Conservation (phyloP, 164 flowering plant genomes). For the Aristolochia contorta region DNA sequence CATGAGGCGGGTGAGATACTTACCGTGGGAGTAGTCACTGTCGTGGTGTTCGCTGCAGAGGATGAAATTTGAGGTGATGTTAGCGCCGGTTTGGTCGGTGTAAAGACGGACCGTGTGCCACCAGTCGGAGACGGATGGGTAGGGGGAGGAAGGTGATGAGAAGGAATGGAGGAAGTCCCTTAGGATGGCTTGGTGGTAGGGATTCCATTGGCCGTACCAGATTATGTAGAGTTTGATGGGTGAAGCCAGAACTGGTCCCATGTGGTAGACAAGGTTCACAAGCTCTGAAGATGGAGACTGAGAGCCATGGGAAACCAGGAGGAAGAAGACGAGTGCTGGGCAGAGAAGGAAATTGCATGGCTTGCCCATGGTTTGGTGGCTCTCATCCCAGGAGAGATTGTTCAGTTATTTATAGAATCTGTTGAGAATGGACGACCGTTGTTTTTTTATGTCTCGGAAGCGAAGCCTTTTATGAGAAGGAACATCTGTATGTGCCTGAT, state of each 20-base stretch:
- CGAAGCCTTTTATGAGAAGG: too few relatives aligned
- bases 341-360: conserved; percentile 5
- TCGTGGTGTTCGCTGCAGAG: conserved; percentile 40
- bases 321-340: conserved; percentile 11
- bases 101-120: conserved; percentile 56
- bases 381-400: too few relatives aligned
- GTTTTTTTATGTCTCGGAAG: too few relatives aligned
- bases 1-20: conserved; percentile 32
- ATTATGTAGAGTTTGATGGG: conserved; percentile 43
- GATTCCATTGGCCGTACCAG: conserved; percentile 69
- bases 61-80: conserved; percentile 29
- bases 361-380: conserved; percentile 12
- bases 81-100: conserved; percentile 61
- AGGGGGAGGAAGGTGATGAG: conserved; percentile 24
- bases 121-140: conserved; percentile 47
- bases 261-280: conserved; percentile 55
- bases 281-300: conserved; percentile 40
- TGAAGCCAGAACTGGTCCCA: conserved; percentile 65
- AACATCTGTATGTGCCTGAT: too few relatives aligned
- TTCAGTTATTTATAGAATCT: too few relatives aligned
- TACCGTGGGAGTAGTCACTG: conserved; percentile 41
- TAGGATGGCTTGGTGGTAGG: conserved; percentile 37
- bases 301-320: conserved; percentile 12
- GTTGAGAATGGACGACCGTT: too few relatives aligned
- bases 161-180: conserved; percentile 51